phyloP scores from a whole-genome alignment of 2,329 filamentous ascomycete species.

The Cytospora paraplurivora region DNA sequence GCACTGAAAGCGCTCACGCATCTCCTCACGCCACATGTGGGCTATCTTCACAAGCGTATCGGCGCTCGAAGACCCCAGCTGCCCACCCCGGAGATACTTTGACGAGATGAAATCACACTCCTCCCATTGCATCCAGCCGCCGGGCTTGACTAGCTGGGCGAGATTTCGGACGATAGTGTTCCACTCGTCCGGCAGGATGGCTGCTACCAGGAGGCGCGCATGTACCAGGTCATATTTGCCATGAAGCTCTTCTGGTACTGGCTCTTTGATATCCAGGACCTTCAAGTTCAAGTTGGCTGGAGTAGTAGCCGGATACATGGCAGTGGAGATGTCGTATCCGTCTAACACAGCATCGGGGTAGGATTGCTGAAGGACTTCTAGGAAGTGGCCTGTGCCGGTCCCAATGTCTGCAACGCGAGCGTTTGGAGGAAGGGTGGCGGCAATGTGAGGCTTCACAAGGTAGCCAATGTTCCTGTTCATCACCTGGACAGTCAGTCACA shows the following conservation, averaged over 20 bases:
- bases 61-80: neutral
- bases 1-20: constrained; percentile 19
- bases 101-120: constrained; percentile 24
- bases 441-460: constrained; percentile 23
- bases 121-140: constrained; percentile 30
- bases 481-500: too few species aligned
- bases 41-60: neutral
- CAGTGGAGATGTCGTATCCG: constrained; percentile 27
- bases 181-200: constrained; percentile 28
- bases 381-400: constrained; percentile 27
- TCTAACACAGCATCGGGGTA: constrained; percentile 24
- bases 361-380: constrained; percentile 15
- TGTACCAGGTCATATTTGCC: constrained; percentile 29
- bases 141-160: constrained; percentile 24
- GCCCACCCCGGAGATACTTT: constrained; percentile 5
- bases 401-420: constrained; percentile 28
- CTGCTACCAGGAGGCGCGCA: constrained; percentile 27
- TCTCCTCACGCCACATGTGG: constrained; percentile 1
- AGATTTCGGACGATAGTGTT: constrained; percentile 22
- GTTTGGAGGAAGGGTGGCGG: constrained; percentile 15
- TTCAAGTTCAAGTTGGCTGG: constrained; percentile 18
- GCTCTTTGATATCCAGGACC: constrained; percentile 25
- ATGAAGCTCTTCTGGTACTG: constrained; percentile 26
- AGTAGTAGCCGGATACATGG: constrained; percentile 19
- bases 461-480: constrained; percentile 25